phyloP scores from a whole-genome alignment of 202 grass and related monocot genomes.

The Carex arenaria region DNA sequence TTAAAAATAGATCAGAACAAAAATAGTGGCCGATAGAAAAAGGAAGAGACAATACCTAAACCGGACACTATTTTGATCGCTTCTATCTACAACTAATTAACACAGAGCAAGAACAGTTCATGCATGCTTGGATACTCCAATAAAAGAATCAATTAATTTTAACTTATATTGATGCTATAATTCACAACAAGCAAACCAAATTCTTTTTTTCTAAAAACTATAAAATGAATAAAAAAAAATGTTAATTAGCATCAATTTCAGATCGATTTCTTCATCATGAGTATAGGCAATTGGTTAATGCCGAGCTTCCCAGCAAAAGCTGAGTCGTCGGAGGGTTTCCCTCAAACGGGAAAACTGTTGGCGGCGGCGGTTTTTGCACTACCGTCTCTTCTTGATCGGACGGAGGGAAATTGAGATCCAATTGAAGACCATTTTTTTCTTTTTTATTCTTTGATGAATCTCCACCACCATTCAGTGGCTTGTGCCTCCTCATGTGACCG shows the following conservation, averaged over 20 bases:
- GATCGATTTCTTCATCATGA: constrained; percentile 24
- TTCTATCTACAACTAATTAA: constrained; percentile 3
- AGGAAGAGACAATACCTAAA: constrained; percentile 8
- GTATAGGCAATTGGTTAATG: constrained; percentile 68
- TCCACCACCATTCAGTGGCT: constrained; percentile 36
- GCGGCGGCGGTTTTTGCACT: neutral
- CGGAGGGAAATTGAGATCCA: constrained; percentile 83
- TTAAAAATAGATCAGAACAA: neutral
- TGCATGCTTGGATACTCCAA: neutral
- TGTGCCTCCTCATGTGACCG: constrained; percentile 91
- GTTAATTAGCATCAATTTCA: constrained; percentile 21
- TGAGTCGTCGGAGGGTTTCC: constrained; percentile 6
- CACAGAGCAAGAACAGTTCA: neutral
- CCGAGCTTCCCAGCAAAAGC: constrained; percentile 35
- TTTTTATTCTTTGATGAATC: constrained; percentile 38
- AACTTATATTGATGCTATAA: constrained; percentile 13
- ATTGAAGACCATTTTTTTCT: constrained; percentile 28
- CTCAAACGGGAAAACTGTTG: neutral
- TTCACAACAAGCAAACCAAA: constrained; percentile 32
- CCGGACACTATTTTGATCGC: neutral
- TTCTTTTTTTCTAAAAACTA: constrained; percentile 2
- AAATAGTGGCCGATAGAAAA: constrained; percentile 3
- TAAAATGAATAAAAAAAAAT: constrained; percentile 26
- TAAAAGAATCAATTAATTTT: constrained; percentile 28
- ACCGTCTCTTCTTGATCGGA: constrained; percentile 44